Percentiles rank a stretch among this genome's conserved stretches.
Conservation (phyloP, 345 rosid genomes). For the Dipteronia sinensis region DNA sequence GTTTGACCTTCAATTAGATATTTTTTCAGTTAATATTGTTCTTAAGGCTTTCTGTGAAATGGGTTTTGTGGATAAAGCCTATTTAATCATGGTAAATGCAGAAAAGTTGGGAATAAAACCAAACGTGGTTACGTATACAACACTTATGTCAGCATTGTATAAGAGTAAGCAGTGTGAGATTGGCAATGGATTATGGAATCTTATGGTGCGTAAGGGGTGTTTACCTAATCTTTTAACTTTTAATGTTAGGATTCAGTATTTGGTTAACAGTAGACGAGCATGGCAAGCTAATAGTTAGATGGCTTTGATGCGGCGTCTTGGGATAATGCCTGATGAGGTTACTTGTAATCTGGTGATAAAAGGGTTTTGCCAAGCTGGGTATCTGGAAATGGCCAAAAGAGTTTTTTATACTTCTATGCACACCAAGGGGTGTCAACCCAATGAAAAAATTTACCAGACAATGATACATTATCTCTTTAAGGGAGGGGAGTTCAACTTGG, state of each 20-base stretch:
- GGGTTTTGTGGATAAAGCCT: constrained; percentile 57
- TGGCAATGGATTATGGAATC: constrained; percentile 83
- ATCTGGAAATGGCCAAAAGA: constrained; percentile 74
- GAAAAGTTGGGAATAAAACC: constrained; percentile 58
- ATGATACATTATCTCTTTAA: constrained; percentile 78
- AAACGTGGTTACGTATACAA: constrained; percentile 74
- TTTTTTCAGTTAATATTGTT: constrained; percentile 56
- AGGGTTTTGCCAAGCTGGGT: constrained; percentile 68
- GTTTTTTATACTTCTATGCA: constrained; percentile 68
- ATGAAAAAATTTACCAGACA: constrained; percentile 72
- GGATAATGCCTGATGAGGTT: constrained; percentile 60
- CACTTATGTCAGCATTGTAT: constrained; percentile 71
- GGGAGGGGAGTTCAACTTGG: constrained; percentile 58
- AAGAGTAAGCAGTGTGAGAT: constrained; percentile 46
- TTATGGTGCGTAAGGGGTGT: constrained; percentile 73
- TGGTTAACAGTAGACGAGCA: constrained; percentile 58
- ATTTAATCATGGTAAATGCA: constrained; percentile 53
- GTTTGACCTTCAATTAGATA: constrained; percentile 51
- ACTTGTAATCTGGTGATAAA: constrained; percentile 81
- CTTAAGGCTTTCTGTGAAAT: constrained; percentile 60
- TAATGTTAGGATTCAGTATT: constrained; percentile 72
- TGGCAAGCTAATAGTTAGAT: constrained; percentile 73
- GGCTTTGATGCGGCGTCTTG: constrained; percentile 58
- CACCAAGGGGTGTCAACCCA: constrained; percentile 51
- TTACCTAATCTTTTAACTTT: constrained; percentile 71